A percentile compares a stretch with the other conserved stretches of the same genome.
Evolutionary conservation across 495 filamentous ascomycete species (phyloP).

Genomic region (Daldinia grandis): DNA sequence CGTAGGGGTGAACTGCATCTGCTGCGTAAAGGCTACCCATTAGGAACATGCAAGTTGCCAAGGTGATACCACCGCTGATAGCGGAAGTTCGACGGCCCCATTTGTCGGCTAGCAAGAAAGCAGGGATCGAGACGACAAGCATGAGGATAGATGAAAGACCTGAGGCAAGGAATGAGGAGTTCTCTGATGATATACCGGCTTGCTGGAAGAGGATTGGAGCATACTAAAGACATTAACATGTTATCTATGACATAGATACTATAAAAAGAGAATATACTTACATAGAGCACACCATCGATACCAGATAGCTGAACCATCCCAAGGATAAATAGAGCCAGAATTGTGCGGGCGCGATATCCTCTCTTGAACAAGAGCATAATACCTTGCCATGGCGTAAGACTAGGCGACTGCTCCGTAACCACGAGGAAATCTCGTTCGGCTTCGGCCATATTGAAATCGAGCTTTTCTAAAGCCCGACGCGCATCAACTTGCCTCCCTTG

Average conservation of each 20-base stretch:
- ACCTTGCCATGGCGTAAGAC: slow-evolving; percentile 47
- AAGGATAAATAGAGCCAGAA: slow-evolving; percentile 58
- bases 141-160: slow-evolving; percentile 62
- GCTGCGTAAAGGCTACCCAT: slow-evolving; percentile 59
- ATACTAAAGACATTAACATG: slow-evolving; percentile 49
- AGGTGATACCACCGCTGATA: slow-evolving; percentile 62
- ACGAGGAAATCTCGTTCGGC: slow-evolving; percentile 61
- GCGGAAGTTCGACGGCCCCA: slow-evolving; percentile 70
- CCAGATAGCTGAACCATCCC: slow-evolving; percentile 61
- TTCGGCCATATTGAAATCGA: slow-evolving; percentile 55
- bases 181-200: slow-evolving; percentile 55
- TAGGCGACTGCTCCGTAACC: slow-evolving; percentile 37
- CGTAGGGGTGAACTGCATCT: slow-evolving; percentile 54
- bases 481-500: slow-evolving; percentile 49
- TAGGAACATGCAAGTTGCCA: slow-evolving; percentile 52
- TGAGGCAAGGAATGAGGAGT: slow-evolving; percentile 60
- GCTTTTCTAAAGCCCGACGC: slow-evolving; percentile 48
- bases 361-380: slow-evolving; percentile 49
- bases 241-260: no score
- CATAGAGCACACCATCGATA: slow-evolving; percentile 62
- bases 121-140: slow-evolving; percentile 56
- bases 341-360: slow-evolving; percentile 52
- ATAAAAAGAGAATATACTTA: slow-evolving; percentile 44
- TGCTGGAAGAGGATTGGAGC: slow-evolving; percentile 62
- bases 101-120: slow-evolving; percentile 65